Conservation (phyloP, 1,284 basidiomycete genomes). For the Pisolithus thermaeus region DNA sequence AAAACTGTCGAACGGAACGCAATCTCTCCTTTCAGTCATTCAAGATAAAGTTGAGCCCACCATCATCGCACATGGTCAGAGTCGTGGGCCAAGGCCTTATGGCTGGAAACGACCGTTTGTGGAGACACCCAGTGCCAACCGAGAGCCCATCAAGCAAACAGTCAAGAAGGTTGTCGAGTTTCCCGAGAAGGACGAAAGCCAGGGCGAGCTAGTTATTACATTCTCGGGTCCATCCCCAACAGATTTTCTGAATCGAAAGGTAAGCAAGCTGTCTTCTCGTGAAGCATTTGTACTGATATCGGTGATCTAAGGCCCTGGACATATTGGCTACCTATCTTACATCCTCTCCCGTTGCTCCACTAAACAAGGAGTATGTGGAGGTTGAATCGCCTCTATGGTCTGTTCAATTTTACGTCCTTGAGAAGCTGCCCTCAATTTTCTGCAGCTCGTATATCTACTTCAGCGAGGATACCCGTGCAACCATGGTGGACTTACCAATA, state of each 20-base stretch:
- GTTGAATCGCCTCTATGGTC: slow-evolving; percentile 84
- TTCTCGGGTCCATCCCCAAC: slow-evolving; percentile 78
- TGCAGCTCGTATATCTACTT: slow-evolving; percentile 81
- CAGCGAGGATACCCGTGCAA: slow-evolving; percentile 72
- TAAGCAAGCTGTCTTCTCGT: slow-evolving; percentile 21
- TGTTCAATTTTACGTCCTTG: slow-evolving; percentile 2
- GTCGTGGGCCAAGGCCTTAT: slow-evolving; percentile 57
- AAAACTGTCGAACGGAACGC: slow-evolving; percentile 67
- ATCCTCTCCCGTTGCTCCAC: slow-evolving; percentile 81
- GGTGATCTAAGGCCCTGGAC: slow-evolving; percentile 63
- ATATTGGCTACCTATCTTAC: slow-evolving; percentile 87
- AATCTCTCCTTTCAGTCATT: slow-evolving; percentile 68
- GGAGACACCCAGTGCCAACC: slow-evolving; percentile 74
- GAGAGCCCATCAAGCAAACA: slow-evolving; percentile 52
- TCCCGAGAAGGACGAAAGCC: slow-evolving; percentile 96
- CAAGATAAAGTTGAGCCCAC: slow-evolving; percentile 79
- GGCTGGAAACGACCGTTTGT: slow-evolving; percentile 95
- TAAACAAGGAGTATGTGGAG: slow-evolving; percentile 93
- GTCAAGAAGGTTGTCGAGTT: slow-evolving; percentile 77
- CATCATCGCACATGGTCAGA: slow-evolving; percentile 70
- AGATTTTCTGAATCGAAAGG: slow-evolving; percentile 75
- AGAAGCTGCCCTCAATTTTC: slow-evolving; percentile 18
- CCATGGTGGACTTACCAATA: slow-evolving; percentile 67
- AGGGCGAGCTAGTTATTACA: slow-evolving; percentile 80
- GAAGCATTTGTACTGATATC: not conserved